phyloP scores from a whole-genome alignment of 2,329 filamentous ascomycete species.

The Sporothrix luriei region DNA sequence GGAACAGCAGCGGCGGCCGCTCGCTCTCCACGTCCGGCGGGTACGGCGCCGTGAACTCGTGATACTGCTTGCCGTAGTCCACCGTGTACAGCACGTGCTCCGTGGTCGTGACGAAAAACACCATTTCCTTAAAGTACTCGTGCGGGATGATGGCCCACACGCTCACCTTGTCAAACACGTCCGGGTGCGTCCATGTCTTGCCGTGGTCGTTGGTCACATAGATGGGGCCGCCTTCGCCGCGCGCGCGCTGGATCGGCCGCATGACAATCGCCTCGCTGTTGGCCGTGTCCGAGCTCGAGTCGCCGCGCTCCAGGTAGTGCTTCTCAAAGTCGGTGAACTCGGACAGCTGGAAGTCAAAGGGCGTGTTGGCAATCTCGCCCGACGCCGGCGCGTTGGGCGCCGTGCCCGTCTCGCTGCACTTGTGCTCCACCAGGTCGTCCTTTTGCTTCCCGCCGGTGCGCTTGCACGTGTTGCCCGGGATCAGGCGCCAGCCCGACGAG shows the following conservation, averaged over 20 bases:
- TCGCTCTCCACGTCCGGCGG: slow-evolving; percentile 47
- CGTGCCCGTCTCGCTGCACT: slow-evolving; percentile 67
- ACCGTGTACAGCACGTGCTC: slow-evolving; percentile 75
- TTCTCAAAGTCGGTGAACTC: slow-evolving; percentile 56
- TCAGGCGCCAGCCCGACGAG: slow-evolving; percentile 87
- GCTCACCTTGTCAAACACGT: slow-evolving; percentile 68
- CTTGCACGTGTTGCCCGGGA: slow-evolving; percentile 78
- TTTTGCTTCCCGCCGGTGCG: slow-evolving; percentile 63
- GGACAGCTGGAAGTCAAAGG: slow-evolving; percentile 60
- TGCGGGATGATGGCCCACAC: slow-evolving; percentile 76
- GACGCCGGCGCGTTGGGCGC: slow-evolving; percentile 57
- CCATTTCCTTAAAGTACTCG: slow-evolving; percentile 76
- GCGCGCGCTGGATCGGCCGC: slow-evolving; percentile 49
- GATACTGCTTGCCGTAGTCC: slow-evolving; percentile 73
- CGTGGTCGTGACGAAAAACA: slow-evolving; percentile 77
- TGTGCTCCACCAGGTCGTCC: slow-evolving; percentile 71
- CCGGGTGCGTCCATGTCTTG: slow-evolving; percentile 71
- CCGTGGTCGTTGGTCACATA: slow-evolving; percentile 83
- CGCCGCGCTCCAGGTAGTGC: slow-evolving; percentile 77
- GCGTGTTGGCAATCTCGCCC: slow-evolving; percentile 66
- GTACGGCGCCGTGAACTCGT: slow-evolving; percentile 71
- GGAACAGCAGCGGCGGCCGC: slow-evolving; percentile 67
- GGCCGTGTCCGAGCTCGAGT: slow-evolving; percentile 56
- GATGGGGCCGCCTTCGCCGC: slow-evolving; percentile 61
- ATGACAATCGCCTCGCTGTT: slow-evolving; percentile 72